Base-by-base conservation (phyloP, 495 filamentous ascomycete genomes). In the Stereocaulon alpinum region DNA sequence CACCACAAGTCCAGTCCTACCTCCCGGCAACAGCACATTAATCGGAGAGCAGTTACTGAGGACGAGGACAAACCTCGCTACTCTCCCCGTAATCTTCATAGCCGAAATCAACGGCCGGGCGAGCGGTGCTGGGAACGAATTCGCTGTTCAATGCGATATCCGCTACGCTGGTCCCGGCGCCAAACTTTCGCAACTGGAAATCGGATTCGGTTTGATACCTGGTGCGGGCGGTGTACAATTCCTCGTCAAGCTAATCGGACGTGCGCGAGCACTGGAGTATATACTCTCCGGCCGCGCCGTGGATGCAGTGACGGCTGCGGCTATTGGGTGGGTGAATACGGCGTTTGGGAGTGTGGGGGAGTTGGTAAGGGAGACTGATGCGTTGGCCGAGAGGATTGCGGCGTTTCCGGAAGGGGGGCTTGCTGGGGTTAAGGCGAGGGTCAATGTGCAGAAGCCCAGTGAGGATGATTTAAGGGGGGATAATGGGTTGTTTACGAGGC, bases 91-190 rank as follows among this genome's bases (percentile, higher is more conserved):
- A 17, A 60, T 68, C 17, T 70, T 70, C 56, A 64, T 70, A 24
- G 66, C 60, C 43, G 67, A 70, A 49, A 61, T 65, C 45, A 64
- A 68, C 59, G 68, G 68, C 48, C 66, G 57, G 43, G 57, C 66
- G 1, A 52, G 51, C 40, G 68, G 63, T 15, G 63, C 48, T 27
- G 68, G 68, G 20, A 62, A 67, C 44, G 68, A 70, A 50, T 15
- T 66, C 43, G 41, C 48, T 12, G 20, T 59, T 0, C 59, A 68
- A 24, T 61, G 55, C 57, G 68, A 70, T 40, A 66, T 70, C 61
- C 61, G 64, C 37, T 70, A 66, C 55, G 68, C 61, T 4, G 68
- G 68, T 6, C 68, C 68, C 7, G 41, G 22, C 2, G 59, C 67
- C 0, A 30, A 37, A 15, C 30, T 64, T 17, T 63, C 64, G 15